phyloP scores from a whole-genome alignment of 2,329 filamentous ascomycete genomes.

The Beauveria varroae region DNA sequence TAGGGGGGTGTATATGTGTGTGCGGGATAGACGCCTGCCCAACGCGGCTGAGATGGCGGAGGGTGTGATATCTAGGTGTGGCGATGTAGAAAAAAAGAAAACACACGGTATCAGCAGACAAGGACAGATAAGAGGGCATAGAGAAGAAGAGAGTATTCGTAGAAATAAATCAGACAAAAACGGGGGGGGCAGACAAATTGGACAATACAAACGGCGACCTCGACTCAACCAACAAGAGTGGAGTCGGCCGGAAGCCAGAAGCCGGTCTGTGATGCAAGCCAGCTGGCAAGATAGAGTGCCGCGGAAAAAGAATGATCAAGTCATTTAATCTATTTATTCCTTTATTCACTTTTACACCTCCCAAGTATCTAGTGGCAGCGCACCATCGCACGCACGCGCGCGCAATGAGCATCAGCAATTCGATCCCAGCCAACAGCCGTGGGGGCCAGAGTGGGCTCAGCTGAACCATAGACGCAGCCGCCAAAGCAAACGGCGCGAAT shows the following conservation, averaged over 20 bases:
- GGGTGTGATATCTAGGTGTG: not conserved
- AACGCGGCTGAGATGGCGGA: not conserved
- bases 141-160: not conserved
- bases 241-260: not conserved
- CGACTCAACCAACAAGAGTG: conserved; percentile 6
- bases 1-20: not conserved
- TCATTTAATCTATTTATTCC: not conserved
- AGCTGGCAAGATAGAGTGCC: conserved; percentile 2
- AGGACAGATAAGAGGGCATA: not conserved
- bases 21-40: not conserved
- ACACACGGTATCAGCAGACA: not conserved
- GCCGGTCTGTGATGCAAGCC: not conserved
- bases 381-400: not conserved
- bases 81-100: not conserved
- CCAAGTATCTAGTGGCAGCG: not conserved
- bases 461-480: not conserved
- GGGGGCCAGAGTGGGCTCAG: conserved; percentile 1
- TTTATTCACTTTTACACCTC: not conserved
- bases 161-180: not conserved
- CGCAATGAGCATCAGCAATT: no score
- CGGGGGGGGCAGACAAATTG: not conserved
- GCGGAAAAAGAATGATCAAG: not conserved
- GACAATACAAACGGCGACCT: not conserved
- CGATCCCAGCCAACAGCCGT: not conserved
- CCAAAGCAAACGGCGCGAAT: not conserved